Evolutionary conservation across 2,329 filamentous ascomycete genomes (phyloP).

Genomic region (Colletotrichum viniferum): DNA sequence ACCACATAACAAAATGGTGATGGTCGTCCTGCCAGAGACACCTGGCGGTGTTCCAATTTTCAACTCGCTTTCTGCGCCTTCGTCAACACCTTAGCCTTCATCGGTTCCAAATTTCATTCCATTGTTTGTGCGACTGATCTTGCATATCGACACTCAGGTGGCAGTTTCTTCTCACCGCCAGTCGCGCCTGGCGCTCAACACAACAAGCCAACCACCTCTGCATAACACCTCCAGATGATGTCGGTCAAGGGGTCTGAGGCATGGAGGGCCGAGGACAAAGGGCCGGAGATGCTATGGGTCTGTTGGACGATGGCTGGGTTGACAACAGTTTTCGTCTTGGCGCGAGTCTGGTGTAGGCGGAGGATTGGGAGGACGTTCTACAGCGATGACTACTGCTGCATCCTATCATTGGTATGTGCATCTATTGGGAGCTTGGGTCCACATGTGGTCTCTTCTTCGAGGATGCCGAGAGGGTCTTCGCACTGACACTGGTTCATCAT

Average conservation of each 20-base stretch:
- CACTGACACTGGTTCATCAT: neutral
- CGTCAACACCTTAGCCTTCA: neutral
- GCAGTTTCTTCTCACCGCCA: neutral
- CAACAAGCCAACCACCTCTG: neutral
- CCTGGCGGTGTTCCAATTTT: neutral
- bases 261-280: neutral
- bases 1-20: neutral
- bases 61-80: neutral
- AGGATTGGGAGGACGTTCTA: neutral
- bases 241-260: neutral
- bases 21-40: neutral
- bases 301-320: neutral
- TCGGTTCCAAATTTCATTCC: neutral
- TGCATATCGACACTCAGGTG: neutral
- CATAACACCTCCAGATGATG: neutral
- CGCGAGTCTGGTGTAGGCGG: neutral
- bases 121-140: neutral
- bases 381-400: neutral
- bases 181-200: neutral
- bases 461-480: no score
- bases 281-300: neutral
- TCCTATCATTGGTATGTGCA: neutral
- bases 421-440: neutral
- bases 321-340: neutral
- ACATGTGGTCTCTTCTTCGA: neutral